These are phyloP conservation scores for Lobosporangium transversale DNA, from an alignment of 192 early-diverging fungal genomes.

Conservation along the genomic window DNA sequence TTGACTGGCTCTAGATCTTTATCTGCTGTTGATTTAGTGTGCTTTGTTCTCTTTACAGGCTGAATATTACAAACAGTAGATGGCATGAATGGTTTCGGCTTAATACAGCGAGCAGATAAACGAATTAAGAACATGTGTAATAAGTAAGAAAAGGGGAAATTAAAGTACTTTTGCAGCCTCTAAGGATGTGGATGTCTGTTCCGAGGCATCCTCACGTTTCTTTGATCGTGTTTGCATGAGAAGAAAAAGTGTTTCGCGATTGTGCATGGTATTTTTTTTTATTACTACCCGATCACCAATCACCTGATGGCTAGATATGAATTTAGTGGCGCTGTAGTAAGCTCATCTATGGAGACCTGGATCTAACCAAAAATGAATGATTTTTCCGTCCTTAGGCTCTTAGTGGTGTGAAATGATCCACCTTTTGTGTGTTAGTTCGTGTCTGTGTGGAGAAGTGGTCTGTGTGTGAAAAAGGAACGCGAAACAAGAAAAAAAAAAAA, in stretches of 20 bases:
- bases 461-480: too few relatives aligned
- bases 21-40: neutral
- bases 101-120: neutral
- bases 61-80: neutral
- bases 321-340: slow-evolving; percentile 1
- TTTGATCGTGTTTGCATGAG: slow-evolving; percentile 9
- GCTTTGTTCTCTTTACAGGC: neutral
- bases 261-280: neutral
- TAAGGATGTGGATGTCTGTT: neutral
- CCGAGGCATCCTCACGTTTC: neutral
- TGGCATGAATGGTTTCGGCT: neutral
- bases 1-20: neutral
- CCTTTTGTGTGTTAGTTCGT: too few relatives aligned
- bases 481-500: too few relatives aligned
- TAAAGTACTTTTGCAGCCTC: neutral
- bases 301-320: neutral
- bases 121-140: neutral
- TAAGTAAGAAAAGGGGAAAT: neutral
- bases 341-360: too few relatives aligned
- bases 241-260: neutral
- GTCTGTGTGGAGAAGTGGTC: too few relatives aligned
- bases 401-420: too few relatives aligned
- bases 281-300: neutral
- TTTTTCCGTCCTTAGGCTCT: too few relatives aligned
- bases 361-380: too few relatives aligned